Percentiles rank a stretch among this genome's conserved stretches.
phyloP scores from a whole-genome alignment of 768 basidiomycete genomes.

The Pluteus cervinus region DNA sequence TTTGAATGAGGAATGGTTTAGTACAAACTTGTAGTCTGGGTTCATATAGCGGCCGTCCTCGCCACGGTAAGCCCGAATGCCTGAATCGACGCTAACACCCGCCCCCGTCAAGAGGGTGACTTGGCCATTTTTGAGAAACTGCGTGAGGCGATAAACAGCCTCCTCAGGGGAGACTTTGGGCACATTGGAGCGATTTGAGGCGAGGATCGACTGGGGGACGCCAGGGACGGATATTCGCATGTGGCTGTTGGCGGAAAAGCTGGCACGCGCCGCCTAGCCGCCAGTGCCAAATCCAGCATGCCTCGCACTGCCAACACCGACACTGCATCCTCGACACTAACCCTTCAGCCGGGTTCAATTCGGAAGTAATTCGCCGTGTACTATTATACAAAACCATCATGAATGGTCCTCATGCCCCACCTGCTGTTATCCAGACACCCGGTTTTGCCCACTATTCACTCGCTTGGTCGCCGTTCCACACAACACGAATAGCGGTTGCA shows the following conservation, averaged over 20 bases:
- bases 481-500: constrained; percentile 66
- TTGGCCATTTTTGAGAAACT: constrained; percentile 67
- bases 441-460: constrained; percentile 80
- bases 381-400: too few species aligned
- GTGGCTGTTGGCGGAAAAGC: constrained; percentile 30
- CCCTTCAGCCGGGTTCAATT: constrained; percentile 7
- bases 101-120: constrained; percentile 80
- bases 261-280: constrained; percentile 11
- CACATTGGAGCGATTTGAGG: constrained; percentile 31
- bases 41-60: constrained; percentile 83
- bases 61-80: constrained; percentile 92
- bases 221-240: constrained; percentile 81
- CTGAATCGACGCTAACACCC: constrained; percentile 92
- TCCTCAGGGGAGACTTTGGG: constrained; percentile 37
- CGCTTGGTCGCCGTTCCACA: constrained; percentile 85
- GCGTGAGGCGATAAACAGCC: constrained; percentile 54
- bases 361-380: too few species aligned
- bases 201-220: constrained; percentile 56
- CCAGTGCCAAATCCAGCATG: too few species aligned
- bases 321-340: constrained; percentile 3
- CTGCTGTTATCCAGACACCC: constrained; percentile 60
- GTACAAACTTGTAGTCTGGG: constrained; percentile 74
- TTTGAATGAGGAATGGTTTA: constrained; percentile 5
- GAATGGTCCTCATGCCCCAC: constrained; percentile 30
- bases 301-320: not conserved